Base-by-base conservation (phyloP, 441 rosid genomes). In the Populus hybrid region DNA sequence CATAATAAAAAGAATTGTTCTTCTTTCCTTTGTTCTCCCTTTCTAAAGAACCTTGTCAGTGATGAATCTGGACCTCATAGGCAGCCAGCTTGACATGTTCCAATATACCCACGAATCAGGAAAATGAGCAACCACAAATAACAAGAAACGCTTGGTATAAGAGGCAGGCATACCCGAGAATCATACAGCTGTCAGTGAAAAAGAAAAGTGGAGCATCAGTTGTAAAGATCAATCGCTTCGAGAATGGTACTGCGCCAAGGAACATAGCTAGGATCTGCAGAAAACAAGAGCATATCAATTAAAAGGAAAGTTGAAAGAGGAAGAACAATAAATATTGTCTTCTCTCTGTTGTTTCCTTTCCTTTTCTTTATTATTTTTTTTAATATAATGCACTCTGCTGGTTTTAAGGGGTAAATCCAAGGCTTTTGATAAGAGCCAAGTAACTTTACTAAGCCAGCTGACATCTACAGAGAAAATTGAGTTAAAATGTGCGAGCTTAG, bases 151-250 rank as follows among this genome's bases (percentile, higher is more conserved):
- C 6, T 63, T 63, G 66, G 28, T 23, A 9, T 63, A 63, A 21
- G 66, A 63, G 28, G 28, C 28, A 23, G 23, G 70, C 88, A 83
- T 90, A 96, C 98, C 99, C 99, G 57, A 97, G 98, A 87, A 97
- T 97, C 69, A 85, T 93, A 88, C 98, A 93, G 89, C 99, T 94
- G 82, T 96, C 98, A 9, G 99, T 93, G 80, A 97, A 91, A 91
- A 97, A 97, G 91, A 81, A 97, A 73, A 97, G 87, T 26, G 99
- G 99, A 75, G 97, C 91, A 84, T 91, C 95, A 67, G 78, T 69
- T 79, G 95, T 88, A 83, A 97, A 94, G 70, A 97, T 91, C 85
- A 94, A 83, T 76, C 76, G 82, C 88, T 97, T 94, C 23, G 94
- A 84, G 80, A 88, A 82, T 34, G 98, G 98, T 69, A 90, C 83